These are phyloP conservation scores for Talaromyces sp. DNA, from an alignment of 2,329 filamentous ascomycete genomes.

Conservation along the genomic window DNA sequence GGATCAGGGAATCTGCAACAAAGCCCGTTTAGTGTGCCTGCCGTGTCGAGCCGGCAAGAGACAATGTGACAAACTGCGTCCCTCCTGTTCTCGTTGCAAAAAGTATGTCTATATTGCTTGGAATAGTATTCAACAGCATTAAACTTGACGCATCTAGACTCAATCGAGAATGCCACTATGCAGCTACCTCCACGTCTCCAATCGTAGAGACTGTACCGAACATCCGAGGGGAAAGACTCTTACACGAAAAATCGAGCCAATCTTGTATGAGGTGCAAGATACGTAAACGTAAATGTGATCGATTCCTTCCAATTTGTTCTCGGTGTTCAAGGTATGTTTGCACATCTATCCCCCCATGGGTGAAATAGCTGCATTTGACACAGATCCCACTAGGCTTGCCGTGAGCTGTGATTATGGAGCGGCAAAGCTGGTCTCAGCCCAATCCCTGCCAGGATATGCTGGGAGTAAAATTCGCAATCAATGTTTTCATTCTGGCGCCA, in stretches of 20 bases:
- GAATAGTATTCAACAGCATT: background rate
- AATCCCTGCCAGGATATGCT: background rate
- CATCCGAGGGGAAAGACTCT: background rate
- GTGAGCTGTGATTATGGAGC: background rate
- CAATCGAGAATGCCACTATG: background rate
- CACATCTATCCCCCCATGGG: background rate
- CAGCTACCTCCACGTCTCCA: background rate
- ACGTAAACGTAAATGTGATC: slow-evolving; percentile 8
- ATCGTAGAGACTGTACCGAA: background rate
- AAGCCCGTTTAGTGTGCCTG: background rate
- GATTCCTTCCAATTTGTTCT: background rate
- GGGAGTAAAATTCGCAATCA: background rate
- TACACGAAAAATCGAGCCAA: background rate
- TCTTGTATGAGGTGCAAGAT: background rate
- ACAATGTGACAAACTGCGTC: background rate
- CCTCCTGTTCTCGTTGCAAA: background rate
- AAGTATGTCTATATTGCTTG: background rate
- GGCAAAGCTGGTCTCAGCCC: background rate
- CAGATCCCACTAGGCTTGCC: background rate
- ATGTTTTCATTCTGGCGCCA: background rate
- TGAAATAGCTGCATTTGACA: background rate
- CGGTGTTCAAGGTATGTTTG: slow-evolving; percentile 5
- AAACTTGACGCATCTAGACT: background rate
- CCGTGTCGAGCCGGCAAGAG: background rate
- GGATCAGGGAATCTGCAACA: background rate